phyloP scores from a whole-genome alignment of 495 filamentous ascomycete genomes.

The Trichocladium uniseriatum region DNA sequence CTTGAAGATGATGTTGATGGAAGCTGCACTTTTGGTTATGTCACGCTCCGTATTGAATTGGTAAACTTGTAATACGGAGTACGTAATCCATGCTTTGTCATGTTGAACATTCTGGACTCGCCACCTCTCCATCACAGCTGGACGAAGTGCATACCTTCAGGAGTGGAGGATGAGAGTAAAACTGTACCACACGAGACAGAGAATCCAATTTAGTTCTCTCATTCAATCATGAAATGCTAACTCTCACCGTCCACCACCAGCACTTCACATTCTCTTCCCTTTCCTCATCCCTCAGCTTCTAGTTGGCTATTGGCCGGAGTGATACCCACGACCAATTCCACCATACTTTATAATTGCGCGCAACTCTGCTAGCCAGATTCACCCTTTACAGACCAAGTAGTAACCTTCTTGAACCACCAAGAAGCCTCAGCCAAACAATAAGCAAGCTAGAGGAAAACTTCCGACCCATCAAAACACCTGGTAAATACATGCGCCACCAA shows the following conservation, averaged over 20 bases:
- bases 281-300: not conserved
- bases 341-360: too few species aligned
- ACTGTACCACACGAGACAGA: not conserved
- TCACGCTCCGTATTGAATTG: too few species aligned
- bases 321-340: too few species aligned
- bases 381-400: not conserved
- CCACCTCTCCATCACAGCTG: too few species aligned
- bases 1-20: not conserved
- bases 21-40: too few species aligned
- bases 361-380: not conserved
- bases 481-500: not conserved
- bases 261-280: not conserved
- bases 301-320: too few species aligned
- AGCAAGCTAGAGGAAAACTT: not conserved
- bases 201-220: conserved; percentile 16
- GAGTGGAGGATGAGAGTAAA: too few species aligned
- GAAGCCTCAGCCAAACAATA: not conserved
- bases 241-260: not conserved
- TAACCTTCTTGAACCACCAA: conserved; percentile 7
- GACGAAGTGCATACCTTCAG: too few species aligned
- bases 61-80: too few species aligned
- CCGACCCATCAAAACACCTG: not conserved
- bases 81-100: not conserved
- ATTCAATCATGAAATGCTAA: conserved; percentile 17
- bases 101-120: too few species aligned